Evolutionary conservation across 176 grass and related monocot species (phyloP), one percentile per base, ranked within the genome.

Genomic region (Avena insularis): DNA sequence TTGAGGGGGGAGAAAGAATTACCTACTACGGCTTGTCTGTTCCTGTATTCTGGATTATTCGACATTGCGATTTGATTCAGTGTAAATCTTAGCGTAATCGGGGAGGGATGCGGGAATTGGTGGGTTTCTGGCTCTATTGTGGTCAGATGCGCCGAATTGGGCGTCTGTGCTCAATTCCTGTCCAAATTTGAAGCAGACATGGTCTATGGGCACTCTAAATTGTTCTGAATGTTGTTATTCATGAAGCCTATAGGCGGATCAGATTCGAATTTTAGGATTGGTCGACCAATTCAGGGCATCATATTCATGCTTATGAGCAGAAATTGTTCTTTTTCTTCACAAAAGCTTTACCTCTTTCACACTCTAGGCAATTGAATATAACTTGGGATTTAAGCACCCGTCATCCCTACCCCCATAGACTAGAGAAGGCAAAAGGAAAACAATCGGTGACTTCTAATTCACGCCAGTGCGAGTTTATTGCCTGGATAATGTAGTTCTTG

Each of bases 341-440:
- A 16, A 75, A 12, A 19, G n/a, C 23, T 64, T 76, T 56, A 2
- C 45, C 55, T 25, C 27, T 57, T 4, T 58, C 63, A 23, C 38
- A 51, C 53, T 16, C 53, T 16, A 69, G 27, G 20, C 6, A 61
- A 19, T 25, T 36, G 17, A 50, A 4, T 62, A 70, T 62, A 62
- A 45, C 49, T 76, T 82, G 33, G 19, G 54, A 90, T 78, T 78
- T 16, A 83, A 79, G 84, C 6, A 2, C 12, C 21, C 2, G 1
- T 12, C 53, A 70, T 51, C 46, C 4, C n/a, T 60, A 29, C 38
- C 49, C 49, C 38, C 8, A 53, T 66, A 19, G 49, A 17, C 23
- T 17, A 20, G 15, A 79, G 54, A 79, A 74, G 19, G 5, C 38
- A 13, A 78, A 83, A 23, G 21, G 15, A 27, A 9, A 43, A 3